A percentile compares a stretch with the other conserved stretches of the same genome.
Evolutionary conservation across 2,329 filamentous ascomycete species (phyloP).

Genomic region (Colletotrichum magnum): DNA sequence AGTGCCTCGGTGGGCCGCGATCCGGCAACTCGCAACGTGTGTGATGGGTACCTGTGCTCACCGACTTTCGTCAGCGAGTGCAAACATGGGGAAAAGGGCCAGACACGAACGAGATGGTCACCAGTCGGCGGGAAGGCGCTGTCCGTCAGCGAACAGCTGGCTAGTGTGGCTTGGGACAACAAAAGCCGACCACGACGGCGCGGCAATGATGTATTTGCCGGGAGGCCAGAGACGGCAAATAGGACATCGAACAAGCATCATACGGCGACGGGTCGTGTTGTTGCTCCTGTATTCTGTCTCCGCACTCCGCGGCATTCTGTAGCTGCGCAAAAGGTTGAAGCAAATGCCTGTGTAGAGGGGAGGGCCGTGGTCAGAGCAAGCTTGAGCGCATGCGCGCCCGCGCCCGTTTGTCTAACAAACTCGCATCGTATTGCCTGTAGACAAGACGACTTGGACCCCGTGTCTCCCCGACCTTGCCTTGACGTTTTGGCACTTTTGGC

Average conservation of each 20-base stretch:
- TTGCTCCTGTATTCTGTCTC: constrained; percentile 6
- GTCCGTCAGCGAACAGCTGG: constrained; percentile 34
- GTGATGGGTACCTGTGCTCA: constrained; percentile 28
- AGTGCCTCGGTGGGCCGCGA: constrained; percentile 16
- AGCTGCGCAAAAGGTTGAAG: no score
- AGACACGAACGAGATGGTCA: constrained; percentile 8
- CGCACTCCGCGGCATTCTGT: no score
- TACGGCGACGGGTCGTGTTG: background rate
- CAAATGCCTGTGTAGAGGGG: no score
- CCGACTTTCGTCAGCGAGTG: constrained; percentile 28
- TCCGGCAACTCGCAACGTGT: constrained; percentile 27
- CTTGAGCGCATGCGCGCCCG: constrained; percentile 26
- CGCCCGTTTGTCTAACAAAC: constrained; percentile 21
- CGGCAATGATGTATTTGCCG: constrained; percentile 20
- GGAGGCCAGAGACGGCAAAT: constrained; percentile 4
- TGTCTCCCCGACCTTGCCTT: no score
- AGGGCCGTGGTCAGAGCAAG: constrained; percentile 3
- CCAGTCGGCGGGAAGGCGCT: constrained; percentile 16
- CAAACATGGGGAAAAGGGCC: background rate
- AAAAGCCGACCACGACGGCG: constrained; percentile 10
- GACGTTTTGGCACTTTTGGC: background rate
- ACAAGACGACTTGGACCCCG: constrained; percentile 3
- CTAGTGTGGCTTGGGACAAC: constrained; percentile 23
- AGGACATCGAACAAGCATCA: background rate
- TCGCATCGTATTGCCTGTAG: constrained; percentile 25